Base-by-base conservation (phyloP, 768 basidiomycete genomes). In the Megacollybia marginata region DNA sequence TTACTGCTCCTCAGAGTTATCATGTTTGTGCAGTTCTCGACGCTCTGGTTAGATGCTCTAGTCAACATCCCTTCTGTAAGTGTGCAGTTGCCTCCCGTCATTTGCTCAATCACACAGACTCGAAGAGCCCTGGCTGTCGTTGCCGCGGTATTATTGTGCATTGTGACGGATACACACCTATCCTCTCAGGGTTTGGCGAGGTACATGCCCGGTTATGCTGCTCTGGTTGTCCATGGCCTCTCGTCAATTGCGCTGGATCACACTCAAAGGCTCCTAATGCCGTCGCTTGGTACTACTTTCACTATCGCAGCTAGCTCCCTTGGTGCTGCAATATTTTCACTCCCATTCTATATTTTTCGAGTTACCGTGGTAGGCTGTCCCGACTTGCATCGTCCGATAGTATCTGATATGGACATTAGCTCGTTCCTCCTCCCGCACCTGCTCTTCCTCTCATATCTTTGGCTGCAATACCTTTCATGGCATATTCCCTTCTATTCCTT, bases 11-110 rank as follows among this genome's bases (percentile, higher is more conserved):
- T 2, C 50, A 91, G 88, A 46, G 82, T 86, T 32, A 70, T 86
- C 40, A 56, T 89, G 33, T 80, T 90, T 56, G 67, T 79, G 18
- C 83, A 87, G 58, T 85, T 85, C 62, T 82, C 86, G 6, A 68
- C 77, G 19, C 67, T 83, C 40, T 88, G 85, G 84, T 68, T 83
- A 44, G 73, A 75, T 48, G 68, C 78, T 5, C 60, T 85, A 48
- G 57, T 79, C 36, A 72, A 59, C 49, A 67, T 74, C 44, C 65
- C 72, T 43, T 74, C 72, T 46, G 82, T 80, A 55, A 58, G 76
- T 64, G 12, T 35, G 13, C 20, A 28, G 23, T n/a, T 9, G 7
- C 18, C 20, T 10, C 18, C 15, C 32, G 4, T 15, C 8, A 33
- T 28, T 32, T 42, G 35, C 32, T 46, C 31, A 54, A 52, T 49